phyloP scores from a whole-genome alignment of 2,329 filamentous ascomycete genomes.

The Arthroderma sp. region DNA sequence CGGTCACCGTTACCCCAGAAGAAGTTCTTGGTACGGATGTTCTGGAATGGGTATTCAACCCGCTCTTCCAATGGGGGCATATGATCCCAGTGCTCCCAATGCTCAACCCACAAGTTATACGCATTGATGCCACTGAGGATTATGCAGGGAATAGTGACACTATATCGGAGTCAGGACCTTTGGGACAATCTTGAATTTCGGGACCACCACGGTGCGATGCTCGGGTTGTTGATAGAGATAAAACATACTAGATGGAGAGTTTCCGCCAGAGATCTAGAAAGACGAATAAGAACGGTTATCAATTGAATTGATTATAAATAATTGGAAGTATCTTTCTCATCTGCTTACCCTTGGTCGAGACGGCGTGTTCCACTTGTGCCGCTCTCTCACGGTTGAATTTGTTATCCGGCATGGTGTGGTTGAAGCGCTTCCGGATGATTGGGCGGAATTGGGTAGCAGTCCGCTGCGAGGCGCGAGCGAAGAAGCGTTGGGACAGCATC shows the following conservation, averaged over 20 bases:
- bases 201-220: too few relatives aligned
- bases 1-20: conserved; percentile 93
- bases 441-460: conserved; percentile 31
- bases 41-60: conserved; percentile 90
- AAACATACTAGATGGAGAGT: conserved; percentile 75
- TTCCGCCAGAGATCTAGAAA: conserved; percentile 79
- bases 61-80: conserved; percentile 79
- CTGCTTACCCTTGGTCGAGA: conserved; percentile 63
- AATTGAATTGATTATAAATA: conserved; percentile 13
- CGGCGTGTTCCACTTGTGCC: conserved; percentile 83
- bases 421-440: conserved; percentile 57
- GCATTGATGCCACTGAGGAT: conserved; percentile 65
- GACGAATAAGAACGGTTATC: conserved; percentile 5
- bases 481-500: conserved; percentile 53
- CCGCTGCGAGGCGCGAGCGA: conserved; percentile 52
- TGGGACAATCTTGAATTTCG: neutral
- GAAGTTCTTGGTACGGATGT: conserved; percentile 93
- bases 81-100: conserved; percentile 93
- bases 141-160: conserved; percentile 61
- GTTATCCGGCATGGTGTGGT: conserved; percentile 62
- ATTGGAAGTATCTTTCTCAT: neutral
- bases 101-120: conserved; percentile 82
- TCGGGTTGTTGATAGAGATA: neutral
- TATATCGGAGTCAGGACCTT: conserved; percentile 26
- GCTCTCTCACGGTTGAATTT: conserved; percentile 85